Percentiles rank a stretch among this genome's conserved stretches.
phyloP scores from a whole-genome alignment of 768 basidiomycete species.

The Filobasidium floriforme region DNA sequence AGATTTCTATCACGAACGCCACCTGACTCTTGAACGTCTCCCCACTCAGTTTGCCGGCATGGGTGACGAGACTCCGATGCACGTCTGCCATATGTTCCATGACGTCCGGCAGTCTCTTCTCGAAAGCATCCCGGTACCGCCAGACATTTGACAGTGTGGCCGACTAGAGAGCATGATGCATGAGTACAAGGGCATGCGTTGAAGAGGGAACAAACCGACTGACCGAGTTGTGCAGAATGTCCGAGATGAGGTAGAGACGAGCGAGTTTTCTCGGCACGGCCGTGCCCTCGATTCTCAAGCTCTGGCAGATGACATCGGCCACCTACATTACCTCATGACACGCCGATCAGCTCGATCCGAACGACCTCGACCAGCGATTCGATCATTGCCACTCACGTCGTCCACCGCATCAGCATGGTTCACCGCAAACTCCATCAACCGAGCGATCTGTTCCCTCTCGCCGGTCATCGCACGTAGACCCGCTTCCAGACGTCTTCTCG shows the following conservation, averaged over 20 bases:
- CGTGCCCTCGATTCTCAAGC: slow-evolving; percentile 80
- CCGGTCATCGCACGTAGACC: slow-evolving; percentile 83
- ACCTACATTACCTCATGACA: slow-evolving; percentile 52
- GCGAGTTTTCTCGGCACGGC: slow-evolving; percentile 96
- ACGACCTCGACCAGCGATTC: slow-evolving; percentile 3
- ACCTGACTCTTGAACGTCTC: slow-evolving; percentile 94
- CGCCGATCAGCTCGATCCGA: background rate
- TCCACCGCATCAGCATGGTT: slow-evolving; percentile 93
- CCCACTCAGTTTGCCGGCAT: slow-evolving; percentile 90
- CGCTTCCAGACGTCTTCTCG: slow-evolving; percentile 75
- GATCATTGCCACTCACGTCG: slow-evolving; percentile 60
- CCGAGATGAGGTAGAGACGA: slow-evolving; percentile 88
- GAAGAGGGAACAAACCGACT: slow-evolving; percentile 1
- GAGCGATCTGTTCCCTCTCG: slow-evolving; percentile 78
- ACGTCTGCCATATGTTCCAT: slow-evolving; percentile 93
- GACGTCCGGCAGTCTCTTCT: slow-evolving; percentile 78
- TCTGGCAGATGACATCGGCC: slow-evolving; percentile 79
- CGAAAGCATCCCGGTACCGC: slow-evolving; percentile 94
- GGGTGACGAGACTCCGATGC: slow-evolving; percentile 64
- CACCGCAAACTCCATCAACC: slow-evolving; percentile 94
- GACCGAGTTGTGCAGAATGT: slow-evolving; percentile 88
- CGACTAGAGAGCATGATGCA: slow-evolving; percentile 45
- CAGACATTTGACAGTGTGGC: slow-evolving; percentile 90
- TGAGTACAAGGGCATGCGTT: background rate
- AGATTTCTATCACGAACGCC: slow-evolving; percentile 77